Base-by-base conservation (phyloP, 306 rosid genomes). In the Quercus ilex region DNA sequence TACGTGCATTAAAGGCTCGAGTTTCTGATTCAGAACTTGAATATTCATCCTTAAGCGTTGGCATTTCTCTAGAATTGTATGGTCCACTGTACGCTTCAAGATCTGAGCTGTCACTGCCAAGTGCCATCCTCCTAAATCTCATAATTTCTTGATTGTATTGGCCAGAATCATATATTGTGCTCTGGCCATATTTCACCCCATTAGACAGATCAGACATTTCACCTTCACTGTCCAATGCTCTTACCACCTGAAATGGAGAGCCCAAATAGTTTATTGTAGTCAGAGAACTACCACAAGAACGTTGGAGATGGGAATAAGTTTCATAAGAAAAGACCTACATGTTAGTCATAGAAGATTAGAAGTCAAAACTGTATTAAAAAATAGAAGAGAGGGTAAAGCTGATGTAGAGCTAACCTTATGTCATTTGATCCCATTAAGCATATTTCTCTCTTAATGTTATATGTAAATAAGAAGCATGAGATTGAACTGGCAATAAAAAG, bases 111-210 rank as follows among this genome's bases (percentile, higher is more conserved):
- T 57, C 82, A 46, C 86, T 83, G 8, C 89, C 90, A 19, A 81
- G 77, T 49, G 87, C 91, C 93, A 77, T 88, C 70, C 80, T 91
- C 83, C 85, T 86, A 85, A 93, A 96, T 77, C 46, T 91, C 64
- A 51, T 33, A 13, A 91, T 80, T 55, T 93, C 97, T 76, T 89
- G 86, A 65, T 78, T 88, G 71, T 93, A 95, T 77, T 89, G 90
- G 33, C 87, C 85, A 38, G 98, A 87, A 80, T 96, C 88, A 81
- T 93, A 96, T 26, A 81, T 25, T 3, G 86, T 91, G 81, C 98
- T 96, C 71, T 96, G 93, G 5, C 99, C 99, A 80, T 81, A 92
- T 79, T 86, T 96, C 59, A 96, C 91, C 46, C 99, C 99, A 76
- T 96, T 93, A 1, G 96, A 88, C 71, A 96, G 91, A 86, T 93